Conservation (phyloP, 139 green algal species). For the Chlorella ohadii region DNA sequence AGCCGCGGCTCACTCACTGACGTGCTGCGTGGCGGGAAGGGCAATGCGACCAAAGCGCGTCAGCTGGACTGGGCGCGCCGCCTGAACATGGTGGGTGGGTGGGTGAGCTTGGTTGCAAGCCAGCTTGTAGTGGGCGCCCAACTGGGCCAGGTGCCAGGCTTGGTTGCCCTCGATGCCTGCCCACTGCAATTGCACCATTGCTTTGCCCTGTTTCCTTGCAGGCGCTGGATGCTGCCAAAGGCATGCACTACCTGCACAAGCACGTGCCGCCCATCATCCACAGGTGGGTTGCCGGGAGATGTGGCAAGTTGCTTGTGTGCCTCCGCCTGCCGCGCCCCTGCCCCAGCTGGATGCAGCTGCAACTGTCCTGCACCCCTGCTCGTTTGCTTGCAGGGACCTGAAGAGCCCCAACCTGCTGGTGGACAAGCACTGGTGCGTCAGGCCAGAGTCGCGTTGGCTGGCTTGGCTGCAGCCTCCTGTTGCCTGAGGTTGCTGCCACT, state of each 20-base stretch:
- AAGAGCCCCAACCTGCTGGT: constrained; percentile 56
- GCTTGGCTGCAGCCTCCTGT: too few relatives aligned
- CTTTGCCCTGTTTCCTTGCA: constrained; percentile 23
- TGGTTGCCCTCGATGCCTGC: not conserved
- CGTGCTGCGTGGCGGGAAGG: constrained; percentile 53
- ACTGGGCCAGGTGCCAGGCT: not conserved
- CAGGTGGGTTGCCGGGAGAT: not conserved
- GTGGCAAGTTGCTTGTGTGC: too few relatives aligned
- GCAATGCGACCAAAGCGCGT: constrained; percentile 20
- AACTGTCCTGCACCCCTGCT: too few relatives aligned
- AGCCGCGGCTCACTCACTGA: constrained; percentile 65
- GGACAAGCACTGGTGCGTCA: constrained; percentile 69
- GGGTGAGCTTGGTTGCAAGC: too few relatives aligned
- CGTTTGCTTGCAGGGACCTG: not conserved
- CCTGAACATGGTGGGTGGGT: constrained; percentile 55
- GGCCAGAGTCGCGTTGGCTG: too few relatives aligned
- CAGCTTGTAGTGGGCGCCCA: too few relatives aligned
- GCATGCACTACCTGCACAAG: constrained; percentile 68
- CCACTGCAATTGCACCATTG: too few relatives aligned
- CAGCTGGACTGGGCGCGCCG: constrained; percentile 63
- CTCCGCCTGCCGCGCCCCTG: too few relatives aligned
- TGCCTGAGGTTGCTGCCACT: too few relatives aligned
- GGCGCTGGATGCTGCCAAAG: constrained; percentile 68
- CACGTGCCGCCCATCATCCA: constrained; percentile 39
- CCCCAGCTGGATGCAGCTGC: too few relatives aligned